These are phyloP conservation scores for Sanghuangporus sanghuang DNA, from an alignment of 1,284 basidiomycete genomes.

Conservation along the genomic window DNA sequence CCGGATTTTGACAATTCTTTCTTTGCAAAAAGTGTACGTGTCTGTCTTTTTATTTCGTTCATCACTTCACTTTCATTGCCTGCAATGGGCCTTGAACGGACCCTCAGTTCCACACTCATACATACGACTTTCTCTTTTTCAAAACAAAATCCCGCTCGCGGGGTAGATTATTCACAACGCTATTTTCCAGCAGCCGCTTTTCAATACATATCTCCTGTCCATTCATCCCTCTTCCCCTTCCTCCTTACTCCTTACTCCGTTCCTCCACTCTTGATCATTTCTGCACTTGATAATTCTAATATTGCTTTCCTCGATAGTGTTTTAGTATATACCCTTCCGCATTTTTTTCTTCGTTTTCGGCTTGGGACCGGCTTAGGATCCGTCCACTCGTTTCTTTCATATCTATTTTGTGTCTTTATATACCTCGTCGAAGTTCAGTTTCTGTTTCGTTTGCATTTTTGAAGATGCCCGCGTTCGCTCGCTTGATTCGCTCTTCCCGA, in stretches of 20 bases:
- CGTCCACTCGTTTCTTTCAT: background rate
- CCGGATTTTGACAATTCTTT: background rate
- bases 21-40: background rate
- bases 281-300: background rate
- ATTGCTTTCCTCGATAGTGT: background rate
- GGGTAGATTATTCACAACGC: background rate
- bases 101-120: background rate
- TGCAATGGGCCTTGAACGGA: background rate
- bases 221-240: too few species aligned
- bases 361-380: background rate
- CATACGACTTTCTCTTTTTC: background rate
- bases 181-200: background rate
- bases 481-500: too few species aligned
- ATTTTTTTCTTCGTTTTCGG: background rate
- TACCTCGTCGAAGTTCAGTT: too few species aligned
- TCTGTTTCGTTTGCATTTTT: too few species aligned
- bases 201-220: too few species aligned
- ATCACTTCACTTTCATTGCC: background rate
- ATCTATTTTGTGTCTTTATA: too few species aligned
- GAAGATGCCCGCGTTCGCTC: too few species aligned
- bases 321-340: slow-evolving; percentile 10
- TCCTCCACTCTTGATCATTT: too few species aligned
- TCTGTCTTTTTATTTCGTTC: background rate
- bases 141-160: too few species aligned
- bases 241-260: too few species aligned